These are phyloP conservation scores for Stipa capillata DNA, from an alignment of 176 grass and related monocot genomes.

Conservation along the genomic window DNA sequence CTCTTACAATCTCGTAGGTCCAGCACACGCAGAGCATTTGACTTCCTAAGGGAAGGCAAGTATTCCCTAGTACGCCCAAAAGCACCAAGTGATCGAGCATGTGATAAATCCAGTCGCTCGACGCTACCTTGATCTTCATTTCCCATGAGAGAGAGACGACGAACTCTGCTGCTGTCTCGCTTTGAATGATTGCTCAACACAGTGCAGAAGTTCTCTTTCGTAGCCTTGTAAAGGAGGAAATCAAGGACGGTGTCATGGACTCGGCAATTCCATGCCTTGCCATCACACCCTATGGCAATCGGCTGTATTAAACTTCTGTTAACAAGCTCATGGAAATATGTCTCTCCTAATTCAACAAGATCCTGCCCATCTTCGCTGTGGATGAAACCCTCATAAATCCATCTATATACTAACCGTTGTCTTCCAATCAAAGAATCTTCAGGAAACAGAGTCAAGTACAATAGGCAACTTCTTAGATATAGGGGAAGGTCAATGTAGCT, in stretches of 20 bases:
- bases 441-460: neutral
- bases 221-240: neutral
- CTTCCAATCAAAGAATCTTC: neutral
- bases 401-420: neutral
- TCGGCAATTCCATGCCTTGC: neutral
- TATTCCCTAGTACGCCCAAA: neutral
- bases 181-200: neutral
- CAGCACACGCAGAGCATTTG: neutral
- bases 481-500: neutral
- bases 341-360: neutral
- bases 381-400: neutral
- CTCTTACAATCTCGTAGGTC: neutral
- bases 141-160: neutral
- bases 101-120: neutral
- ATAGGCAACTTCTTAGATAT: neutral
- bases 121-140: neutral
- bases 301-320: neutral
- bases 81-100: neutral
- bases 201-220: neutral
- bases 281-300: neutral
- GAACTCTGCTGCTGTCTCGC: no score
- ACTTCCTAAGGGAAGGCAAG: neutral
- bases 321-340: neutral
- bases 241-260: neutral
- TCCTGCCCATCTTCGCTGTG: neutral